Conservation (phyloP, 192 early-diverging fungal species). For the Coemansia asiatica region DNA sequence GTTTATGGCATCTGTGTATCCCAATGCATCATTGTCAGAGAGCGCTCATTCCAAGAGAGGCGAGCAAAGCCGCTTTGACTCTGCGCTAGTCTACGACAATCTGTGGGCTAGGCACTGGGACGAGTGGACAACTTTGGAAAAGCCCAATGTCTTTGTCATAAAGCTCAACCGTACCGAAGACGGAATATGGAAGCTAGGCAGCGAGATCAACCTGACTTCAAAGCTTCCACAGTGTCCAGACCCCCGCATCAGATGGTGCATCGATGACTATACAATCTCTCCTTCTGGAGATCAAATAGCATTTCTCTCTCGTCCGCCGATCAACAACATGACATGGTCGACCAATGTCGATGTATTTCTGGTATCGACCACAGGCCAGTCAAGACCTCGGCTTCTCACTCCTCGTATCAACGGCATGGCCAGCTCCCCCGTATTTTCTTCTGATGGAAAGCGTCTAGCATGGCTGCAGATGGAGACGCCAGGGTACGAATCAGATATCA, state of each 20-base stretch:
- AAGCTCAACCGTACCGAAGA: slow-evolving; percentile 25
- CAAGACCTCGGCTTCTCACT: slow-evolving; percentile 43
- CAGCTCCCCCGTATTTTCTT: slow-evolving; percentile 59
- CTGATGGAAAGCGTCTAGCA: slow-evolving; percentile 62
- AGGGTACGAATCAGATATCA: slow-evolving; percentile 66
- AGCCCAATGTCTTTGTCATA: slow-evolving; percentile 60
- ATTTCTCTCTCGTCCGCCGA: slow-evolving; percentile 63
- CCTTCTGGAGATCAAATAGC: slow-evolving; percentile 62
- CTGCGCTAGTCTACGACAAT: slow-evolving; percentile 62
- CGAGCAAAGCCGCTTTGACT: slow-evolving; percentile 48
- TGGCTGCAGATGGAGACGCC: slow-evolving; percentile 73
- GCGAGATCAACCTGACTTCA: slow-evolving; percentile 15
- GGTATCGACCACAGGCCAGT: slow-evolving; percentile 51
- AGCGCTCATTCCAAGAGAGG: slow-evolving; percentile 48
- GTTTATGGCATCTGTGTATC: slow-evolving; percentile 28
- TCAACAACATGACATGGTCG: slow-evolving; percentile 61
- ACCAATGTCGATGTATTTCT: slow-evolving; percentile 72
- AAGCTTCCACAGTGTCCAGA: slow-evolving; percentile 52
- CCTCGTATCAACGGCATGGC: slow-evolving; percentile 58
- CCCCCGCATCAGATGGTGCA: slow-evolving; percentile 54
- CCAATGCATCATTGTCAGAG: slow-evolving; percentile 50
- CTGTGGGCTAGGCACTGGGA: slow-evolving; percentile 83
- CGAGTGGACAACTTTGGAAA: slow-evolving; percentile 58
- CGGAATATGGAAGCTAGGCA: slow-evolving; percentile 29
- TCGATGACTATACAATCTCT: slow-evolving; percentile 64